Percentiles rank a stretch among this genome's conserved stretches.
Evolutionary conservation across 208 protist species (phyloP).

Genomic region (Endotrypanum monterogeii): DNA sequence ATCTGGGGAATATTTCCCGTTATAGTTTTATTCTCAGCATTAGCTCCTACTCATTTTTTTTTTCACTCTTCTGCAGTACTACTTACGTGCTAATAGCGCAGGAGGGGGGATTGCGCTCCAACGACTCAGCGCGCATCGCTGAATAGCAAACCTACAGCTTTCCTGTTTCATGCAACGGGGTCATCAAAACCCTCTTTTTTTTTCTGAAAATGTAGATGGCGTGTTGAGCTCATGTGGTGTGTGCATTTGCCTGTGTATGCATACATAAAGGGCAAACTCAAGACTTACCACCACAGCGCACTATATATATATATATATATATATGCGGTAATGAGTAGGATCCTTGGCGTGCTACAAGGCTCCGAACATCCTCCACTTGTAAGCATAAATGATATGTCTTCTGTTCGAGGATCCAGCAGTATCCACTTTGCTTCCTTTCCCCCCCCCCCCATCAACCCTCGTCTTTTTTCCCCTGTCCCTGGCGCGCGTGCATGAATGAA

Average conservation of each 20-base stretch:
- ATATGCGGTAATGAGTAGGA: background rate
- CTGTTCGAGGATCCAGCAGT: background rate
- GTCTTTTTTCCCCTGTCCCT: no score
- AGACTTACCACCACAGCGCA: background rate
- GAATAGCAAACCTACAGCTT: background rate
- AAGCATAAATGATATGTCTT: background rate
- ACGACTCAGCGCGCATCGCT: background rate
- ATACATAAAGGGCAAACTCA: background rate
- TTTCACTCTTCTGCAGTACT: no score
- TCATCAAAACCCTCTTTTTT: no score
- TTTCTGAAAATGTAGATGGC: background rate
- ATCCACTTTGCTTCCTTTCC: no score
- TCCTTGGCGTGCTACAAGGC: background rate
- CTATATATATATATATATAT: background rate
- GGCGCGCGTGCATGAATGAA: no score
- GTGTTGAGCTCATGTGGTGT: background rate
- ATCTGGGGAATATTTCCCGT: no score
- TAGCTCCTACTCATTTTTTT: no score
- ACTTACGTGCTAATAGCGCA: no score
- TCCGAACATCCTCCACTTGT: background rate
- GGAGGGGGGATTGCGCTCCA: background rate
- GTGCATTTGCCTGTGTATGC: background rate
- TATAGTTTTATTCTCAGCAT: no score
- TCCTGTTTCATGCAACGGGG: background rate
- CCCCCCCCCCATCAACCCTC: background rate